Conservation (phyloP, 148 eudicot genomes). For the Oxyria digyna region DNA sequence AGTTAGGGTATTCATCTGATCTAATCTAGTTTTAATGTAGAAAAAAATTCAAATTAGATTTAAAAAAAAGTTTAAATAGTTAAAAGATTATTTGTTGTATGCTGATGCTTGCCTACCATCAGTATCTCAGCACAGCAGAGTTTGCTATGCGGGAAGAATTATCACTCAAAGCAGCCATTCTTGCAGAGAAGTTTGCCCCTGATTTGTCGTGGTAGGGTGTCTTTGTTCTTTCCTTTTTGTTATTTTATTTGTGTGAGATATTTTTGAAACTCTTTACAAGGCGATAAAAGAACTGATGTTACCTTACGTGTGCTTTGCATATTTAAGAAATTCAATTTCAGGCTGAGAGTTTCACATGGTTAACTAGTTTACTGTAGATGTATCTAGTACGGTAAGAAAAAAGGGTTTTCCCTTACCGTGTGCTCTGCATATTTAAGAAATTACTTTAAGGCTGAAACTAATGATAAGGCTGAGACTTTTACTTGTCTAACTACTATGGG, state of each 20-base stretch:
- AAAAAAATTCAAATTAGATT: no score
- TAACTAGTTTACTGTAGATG: no score
- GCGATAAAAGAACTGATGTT: not conserved
- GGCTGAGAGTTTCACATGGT: no score
- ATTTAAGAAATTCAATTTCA: not conserved
- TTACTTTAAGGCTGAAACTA: no score
- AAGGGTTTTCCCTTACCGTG: no score
- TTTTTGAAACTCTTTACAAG: not conserved
- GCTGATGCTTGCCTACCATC: constrained; percentile 16
- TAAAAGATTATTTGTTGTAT: not conserved
- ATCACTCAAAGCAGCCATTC: constrained; percentile 90
- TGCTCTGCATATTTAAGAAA: no score
- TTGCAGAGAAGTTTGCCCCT: constrained; percentile 98
- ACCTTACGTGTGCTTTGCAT: not conserved
- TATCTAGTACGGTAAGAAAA: no score
- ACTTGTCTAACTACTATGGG: not conserved
- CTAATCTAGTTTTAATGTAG: not conserved
- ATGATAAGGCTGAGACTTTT: not conserved
- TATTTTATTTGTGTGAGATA: not conserved
- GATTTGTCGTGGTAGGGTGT: constrained; percentile 79
- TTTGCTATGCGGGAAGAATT: constrained; percentile 97
- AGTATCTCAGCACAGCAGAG: constrained; percentile 94
- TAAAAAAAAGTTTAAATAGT: no score
- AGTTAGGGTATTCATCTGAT: constrained; percentile 3
- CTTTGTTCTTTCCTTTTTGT: constrained; percentile 5